Percentiles rank a stretch among this genome's conserved stretches.
Conservation (phyloP, 352 stramenopile species). For the Pythium monospermum region DNA sequence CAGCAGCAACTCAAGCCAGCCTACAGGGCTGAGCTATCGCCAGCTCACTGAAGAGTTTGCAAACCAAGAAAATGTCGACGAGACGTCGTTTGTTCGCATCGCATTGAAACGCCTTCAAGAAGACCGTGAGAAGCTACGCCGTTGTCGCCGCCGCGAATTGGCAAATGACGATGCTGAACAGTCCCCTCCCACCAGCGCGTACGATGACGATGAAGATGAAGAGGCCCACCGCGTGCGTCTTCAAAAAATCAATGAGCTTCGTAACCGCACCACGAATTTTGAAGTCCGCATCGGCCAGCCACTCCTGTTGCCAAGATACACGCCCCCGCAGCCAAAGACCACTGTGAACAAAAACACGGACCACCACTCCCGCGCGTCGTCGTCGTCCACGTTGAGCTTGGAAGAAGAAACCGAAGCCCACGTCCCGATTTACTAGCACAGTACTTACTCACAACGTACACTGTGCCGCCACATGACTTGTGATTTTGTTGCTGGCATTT, state of each 20-base stretch:
- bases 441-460: background rate
- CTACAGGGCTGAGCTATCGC: constrained; percentile 23
- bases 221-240: constrained; percentile 28
- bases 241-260: constrained; percentile 30
- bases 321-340: background rate
- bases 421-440: background rate
- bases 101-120: constrained; percentile 35
- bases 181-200: background rate
- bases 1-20: no score
- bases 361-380: background rate
- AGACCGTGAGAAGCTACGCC: constrained; percentile 22
- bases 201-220: constrained; percentile 18
- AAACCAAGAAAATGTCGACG: constrained; percentile 11
- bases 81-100: constrained; percentile 2
- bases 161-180: no score
- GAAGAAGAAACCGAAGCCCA: background rate
- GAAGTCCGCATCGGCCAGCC: constrained; percentile 13
- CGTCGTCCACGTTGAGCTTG: background rate
- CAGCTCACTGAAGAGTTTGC: constrained; percentile 28
- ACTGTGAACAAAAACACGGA: background rate
- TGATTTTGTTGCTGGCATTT: background rate
- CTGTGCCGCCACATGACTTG: no score
- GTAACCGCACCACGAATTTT: constrained; percentile 17
- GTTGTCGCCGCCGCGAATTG: background rate
- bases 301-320: background rate